phyloP scores from a whole-genome alignment of 1,284 basidiomycete genomes.

The Malassezia japonica region DNA sequence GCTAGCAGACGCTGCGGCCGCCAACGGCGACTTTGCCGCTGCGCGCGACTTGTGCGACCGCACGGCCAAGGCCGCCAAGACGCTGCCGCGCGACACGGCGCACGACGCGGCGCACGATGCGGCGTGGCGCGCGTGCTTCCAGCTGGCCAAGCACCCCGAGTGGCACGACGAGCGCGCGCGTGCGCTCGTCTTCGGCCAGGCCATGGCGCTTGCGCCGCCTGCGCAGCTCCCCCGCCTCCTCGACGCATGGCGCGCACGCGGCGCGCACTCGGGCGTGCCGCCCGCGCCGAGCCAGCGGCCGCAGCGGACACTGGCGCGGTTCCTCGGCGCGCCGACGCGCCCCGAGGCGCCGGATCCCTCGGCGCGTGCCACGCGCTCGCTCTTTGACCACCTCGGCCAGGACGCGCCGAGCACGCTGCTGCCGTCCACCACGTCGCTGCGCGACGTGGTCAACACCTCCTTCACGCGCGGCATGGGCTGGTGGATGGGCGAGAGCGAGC shows the following conservation, averaged over 20 bases:
- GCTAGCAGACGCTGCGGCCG: constrained; percentile 13
- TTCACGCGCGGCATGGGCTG: constrained; percentile 6
- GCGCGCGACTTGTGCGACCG: constrained; percentile 10
- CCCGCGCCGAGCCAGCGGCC: neutral
- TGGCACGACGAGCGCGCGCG: constrained; percentile 2
- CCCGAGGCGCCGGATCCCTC: neutral
- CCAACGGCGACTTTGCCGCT: constrained; percentile 1
- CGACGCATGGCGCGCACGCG: neutral
- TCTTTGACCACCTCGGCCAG: neutral
- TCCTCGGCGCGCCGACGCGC: neutral
- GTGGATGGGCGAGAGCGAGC: constrained; percentile 3
- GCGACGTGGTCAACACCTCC: neutral
- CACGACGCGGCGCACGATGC: constrained; percentile 4
- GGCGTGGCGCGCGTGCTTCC: constrained; percentile 17
- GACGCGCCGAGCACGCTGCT: neutral
- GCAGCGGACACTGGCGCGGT: neutral
- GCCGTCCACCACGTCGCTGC: constrained; percentile 1
- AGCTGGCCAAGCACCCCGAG: constrained; percentile 14
- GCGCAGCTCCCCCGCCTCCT: constrained; percentile 8
- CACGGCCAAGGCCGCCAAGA: neutral
- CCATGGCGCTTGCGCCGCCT: constrained; percentile 13
- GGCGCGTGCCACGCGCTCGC: constrained; percentile 3
- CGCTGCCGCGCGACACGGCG: neutral
- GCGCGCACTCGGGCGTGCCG: neutral
- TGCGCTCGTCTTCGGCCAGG: constrained; percentile 6